phyloP scores from a whole-genome alignment of 257 asterid species.

The Solanum boliviense region DNA sequence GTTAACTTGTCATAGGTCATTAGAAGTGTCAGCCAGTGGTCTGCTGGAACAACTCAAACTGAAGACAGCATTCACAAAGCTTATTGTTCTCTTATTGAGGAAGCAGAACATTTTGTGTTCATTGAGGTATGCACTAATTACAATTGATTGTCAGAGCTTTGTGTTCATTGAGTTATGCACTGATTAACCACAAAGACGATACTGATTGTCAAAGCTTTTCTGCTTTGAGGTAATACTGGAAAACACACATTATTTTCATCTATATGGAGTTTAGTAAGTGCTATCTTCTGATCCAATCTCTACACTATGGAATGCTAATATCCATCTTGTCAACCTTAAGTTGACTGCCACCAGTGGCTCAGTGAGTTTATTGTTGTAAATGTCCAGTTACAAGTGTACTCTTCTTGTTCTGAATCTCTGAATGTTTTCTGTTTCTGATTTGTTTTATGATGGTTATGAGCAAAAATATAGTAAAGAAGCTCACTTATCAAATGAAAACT shows the following conservation, averaged over 20 bases:
- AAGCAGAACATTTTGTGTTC: slow-evolving; percentile 77
- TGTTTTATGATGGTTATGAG: not conserved
- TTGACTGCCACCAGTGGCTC: not conserved
- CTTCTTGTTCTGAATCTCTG: not conserved
- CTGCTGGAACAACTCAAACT: slow-evolving; percentile 90
- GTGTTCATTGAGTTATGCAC: slow-evolving; percentile 63
- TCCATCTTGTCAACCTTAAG: not conserved
- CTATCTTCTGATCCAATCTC: not conserved
- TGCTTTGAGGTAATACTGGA: not conserved
- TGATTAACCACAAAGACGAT: not conserved
- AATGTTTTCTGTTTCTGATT: not conserved
- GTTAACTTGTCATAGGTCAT: slow-evolving; percentile 39
- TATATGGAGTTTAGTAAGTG: not conserved
- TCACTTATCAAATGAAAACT: not conserved
- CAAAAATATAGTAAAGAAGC: not conserved
- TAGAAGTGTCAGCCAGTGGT: slow-evolving; percentile 97
- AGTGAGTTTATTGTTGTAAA: not conserved
- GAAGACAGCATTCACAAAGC: slow-evolving; percentile 98
- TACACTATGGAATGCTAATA: not conserved
- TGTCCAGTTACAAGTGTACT: not conserved
- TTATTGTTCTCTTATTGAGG: slow-evolving; percentile 79
- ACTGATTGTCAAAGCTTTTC: not conserved
- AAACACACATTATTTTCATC: not conserved
- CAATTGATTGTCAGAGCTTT: slow-evolving; percentile 12
- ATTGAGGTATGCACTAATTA: slow-evolving; percentile 45